Conservation (phyloP, 371 early-diverging fungal species). For the Catenaria anguillulae region DNA sequence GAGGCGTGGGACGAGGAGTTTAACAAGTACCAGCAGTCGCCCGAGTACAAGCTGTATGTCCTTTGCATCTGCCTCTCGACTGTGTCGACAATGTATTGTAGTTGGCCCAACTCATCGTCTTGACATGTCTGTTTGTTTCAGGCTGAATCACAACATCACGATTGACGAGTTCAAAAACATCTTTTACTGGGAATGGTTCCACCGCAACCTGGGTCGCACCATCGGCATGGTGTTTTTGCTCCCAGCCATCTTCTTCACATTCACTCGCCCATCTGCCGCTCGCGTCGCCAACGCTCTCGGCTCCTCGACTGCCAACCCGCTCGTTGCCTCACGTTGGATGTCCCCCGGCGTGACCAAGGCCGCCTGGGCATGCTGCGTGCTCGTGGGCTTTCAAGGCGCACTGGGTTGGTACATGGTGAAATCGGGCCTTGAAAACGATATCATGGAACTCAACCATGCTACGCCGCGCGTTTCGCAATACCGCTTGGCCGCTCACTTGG, state of each 20-base stretch:
- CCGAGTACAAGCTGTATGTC: constrained; percentile 80
- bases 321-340: constrained; percentile 28
- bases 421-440: constrained; percentile 66
- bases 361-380: constrained; percentile 49
- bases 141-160: constrained; percentile 74
- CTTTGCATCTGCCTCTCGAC: no score
- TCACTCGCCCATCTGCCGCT: constrained; percentile 28
- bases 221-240: constrained; percentile 79
- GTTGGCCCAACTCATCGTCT: no score
- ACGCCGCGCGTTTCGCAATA: constrained; percentile 88
- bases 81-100: no score
- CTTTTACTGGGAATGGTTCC: constrained; percentile 93
- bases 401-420: constrained; percentile 98
- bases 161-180: constrained; percentile 87
- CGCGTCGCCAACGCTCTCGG: neutral
- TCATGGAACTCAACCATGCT: constrained; percentile 60
- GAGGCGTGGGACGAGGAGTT: constrained; percentile 84
- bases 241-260: constrained; percentile 72
- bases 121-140: constrained; percentile 18
- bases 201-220: constrained; percentile 81
- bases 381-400: constrained; percentile 81
- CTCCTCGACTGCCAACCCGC: constrained; percentile 5
- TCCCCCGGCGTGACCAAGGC: constrained; percentile 46
- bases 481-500: constrained; percentile 82
- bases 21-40: constrained; percentile 91